These are phyloP conservation scores for Penicillium flavigenum DNA, from an alignment of 495 filamentous ascomycete genomes.

Conservation along the genomic window DNA sequence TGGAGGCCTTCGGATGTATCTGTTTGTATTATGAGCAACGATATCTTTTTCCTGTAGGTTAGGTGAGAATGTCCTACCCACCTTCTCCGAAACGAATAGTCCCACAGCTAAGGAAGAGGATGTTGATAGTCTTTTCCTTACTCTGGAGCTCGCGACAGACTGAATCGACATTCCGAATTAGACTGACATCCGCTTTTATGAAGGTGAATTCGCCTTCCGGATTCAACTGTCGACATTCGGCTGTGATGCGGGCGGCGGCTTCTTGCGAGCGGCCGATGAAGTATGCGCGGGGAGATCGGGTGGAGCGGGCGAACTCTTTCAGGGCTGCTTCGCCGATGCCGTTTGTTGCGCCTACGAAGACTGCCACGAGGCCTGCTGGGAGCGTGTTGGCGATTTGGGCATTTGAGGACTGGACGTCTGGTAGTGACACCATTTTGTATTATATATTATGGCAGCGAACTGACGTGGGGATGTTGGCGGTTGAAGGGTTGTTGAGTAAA, in stretches of 20 bases:
- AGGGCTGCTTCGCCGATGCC: slow-evolving; percentile 60
- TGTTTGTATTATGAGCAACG: slow-evolving; percentile 11
- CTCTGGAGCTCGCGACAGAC: slow-evolving; percentile 55
- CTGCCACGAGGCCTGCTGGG: slow-evolving; percentile 46
- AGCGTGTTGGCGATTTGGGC: slow-evolving; percentile 35
- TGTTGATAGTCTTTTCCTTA: slow-evolving; percentile 57
- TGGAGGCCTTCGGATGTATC: slow-evolving; percentile 62
- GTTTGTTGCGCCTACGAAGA: slow-evolving; percentile 63
- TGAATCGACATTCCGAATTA: slow-evolving; percentile 60
- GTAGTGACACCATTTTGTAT: slow-evolving; percentile 35
- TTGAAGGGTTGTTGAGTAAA: background rate
- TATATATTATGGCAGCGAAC: background rate
- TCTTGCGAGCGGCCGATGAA: slow-evolving; percentile 51
- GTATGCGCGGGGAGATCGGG: slow-evolving; percentile 42
- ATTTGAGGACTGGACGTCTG: slow-evolving; percentile 40
- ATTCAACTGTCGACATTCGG: slow-evolving; percentile 38
- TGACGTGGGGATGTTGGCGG: background rate
- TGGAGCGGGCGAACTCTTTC: slow-evolving; percentile 50
- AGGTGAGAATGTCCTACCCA: slow-evolving; percentile 4
- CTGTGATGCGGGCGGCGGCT: slow-evolving; percentile 43
- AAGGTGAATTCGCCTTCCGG: slow-evolving; percentile 48
- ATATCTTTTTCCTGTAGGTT: background rate
- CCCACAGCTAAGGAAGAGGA: slow-evolving; percentile 52
- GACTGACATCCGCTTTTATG: slow-evolving; percentile 56
- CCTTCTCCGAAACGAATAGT: slow-evolving; percentile 14